phyloP scores from a whole-genome alignment of 192 early-diverging fungal genomes.

The Coemansia sp. region DNA sequence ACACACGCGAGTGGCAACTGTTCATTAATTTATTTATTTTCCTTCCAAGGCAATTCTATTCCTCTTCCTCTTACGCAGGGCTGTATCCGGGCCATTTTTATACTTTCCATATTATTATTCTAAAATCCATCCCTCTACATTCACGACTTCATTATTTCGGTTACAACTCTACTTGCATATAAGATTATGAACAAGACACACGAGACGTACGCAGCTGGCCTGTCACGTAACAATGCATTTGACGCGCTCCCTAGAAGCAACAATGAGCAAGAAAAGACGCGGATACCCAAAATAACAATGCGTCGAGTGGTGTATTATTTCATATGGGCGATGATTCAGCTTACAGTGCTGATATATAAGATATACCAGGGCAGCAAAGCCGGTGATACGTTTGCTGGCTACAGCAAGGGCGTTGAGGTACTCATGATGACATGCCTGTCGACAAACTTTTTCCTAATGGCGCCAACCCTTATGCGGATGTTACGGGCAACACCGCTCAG shows the following conservation, averaged over 20 bases:
- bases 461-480: conserved; percentile 68
- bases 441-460: conserved; percentile 67
- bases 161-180: too few species aligned
- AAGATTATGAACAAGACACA: neutral
- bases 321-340: conserved; percentile 59
- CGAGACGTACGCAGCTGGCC: conserved; percentile 11
- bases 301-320: conserved; percentile 44
- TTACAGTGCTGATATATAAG: conserved; percentile 50
- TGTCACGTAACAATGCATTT: conserved; percentile 41
- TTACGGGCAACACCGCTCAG: conserved; percentile 67
- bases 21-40: too few species aligned
- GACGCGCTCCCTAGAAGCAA: conserved; percentile 7
- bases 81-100: too few species aligned
- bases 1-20: neutral
- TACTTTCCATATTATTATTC: too few species aligned
- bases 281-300: conserved; percentile 31
- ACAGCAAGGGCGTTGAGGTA: conserved; percentile 25
- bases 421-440: conserved; percentile 56
- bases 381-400: conserved; percentile 39
- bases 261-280: neutral
- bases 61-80: too few species aligned
- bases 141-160: too few species aligned
- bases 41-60: too few species aligned
- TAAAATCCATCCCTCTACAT: too few species aligned
- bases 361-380: conserved; percentile 50